Evolutionary conservation across 768 basidiomycete genomes (phyloP).

Genomic region (Calvatia gigantea): DNA sequence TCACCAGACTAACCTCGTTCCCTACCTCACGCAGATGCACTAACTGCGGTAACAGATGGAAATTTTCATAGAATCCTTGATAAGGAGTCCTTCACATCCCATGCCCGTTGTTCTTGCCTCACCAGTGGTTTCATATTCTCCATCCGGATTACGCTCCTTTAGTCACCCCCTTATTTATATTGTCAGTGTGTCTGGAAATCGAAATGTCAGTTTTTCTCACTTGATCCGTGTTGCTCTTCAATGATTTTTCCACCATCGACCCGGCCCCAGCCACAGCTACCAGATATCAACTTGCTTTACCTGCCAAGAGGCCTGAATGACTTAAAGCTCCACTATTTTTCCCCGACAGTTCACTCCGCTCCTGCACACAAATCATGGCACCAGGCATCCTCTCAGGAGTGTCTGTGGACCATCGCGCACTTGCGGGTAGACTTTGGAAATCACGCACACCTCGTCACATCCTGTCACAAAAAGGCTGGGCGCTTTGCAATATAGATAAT

Average conservation of each 20-base stretch:
- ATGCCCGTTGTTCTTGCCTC: background rate
- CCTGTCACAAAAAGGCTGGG: too few species aligned
- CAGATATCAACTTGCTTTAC: too few species aligned
- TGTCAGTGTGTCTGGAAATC: background rate
- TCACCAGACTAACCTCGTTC: constrained; percentile 1
- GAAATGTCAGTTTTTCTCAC: background rate
- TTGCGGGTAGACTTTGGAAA: too few species aligned
- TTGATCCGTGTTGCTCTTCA: background rate
- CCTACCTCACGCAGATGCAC: constrained; percentile 44
- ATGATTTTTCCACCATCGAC: background rate
- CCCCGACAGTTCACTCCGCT: too few species aligned
- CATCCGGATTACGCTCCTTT: background rate
- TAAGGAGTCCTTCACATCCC: background rate
- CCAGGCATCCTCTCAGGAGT: too few species aligned
- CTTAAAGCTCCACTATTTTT: too few species aligned
- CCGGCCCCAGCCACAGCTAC: background rate
- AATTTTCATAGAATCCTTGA: constrained; percentile 31
- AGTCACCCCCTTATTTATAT: background rate
- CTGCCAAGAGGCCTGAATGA: too few species aligned
- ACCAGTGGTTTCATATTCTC: background rate
- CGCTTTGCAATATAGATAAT: too few species aligned
- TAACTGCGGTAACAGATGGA: constrained; percentile 51
- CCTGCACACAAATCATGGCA: too few species aligned
- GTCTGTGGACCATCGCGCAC: too few species aligned
- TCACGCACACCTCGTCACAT: too few species aligned